These are phyloP conservation scores for Pseudocercospora fijiensis DNA, from an alignment of 2,329 filamentous ascomycete species.

Conservation along the genomic window DNA sequence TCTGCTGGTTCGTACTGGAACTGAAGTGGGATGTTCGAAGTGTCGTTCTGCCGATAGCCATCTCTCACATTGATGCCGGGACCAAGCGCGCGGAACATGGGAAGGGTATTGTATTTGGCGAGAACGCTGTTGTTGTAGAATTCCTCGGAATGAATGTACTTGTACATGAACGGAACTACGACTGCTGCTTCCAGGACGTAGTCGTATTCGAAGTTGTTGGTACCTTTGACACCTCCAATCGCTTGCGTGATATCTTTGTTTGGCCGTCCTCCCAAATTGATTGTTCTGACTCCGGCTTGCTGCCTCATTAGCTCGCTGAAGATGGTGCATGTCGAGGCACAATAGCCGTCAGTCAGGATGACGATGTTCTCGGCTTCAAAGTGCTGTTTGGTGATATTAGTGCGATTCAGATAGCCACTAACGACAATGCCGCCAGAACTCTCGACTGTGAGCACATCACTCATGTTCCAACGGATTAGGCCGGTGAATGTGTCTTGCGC, in stretches of 20 bases:
- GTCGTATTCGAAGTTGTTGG: conserved; percentile 34
- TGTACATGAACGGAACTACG: conserved; percentile 27
- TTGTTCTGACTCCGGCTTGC: conserved; percentile 45
- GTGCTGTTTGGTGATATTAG: conserved; percentile 50
- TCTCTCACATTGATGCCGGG: conserved; percentile 36
- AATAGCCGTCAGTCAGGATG: conserved; percentile 49
- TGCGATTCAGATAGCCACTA: conserved; percentile 51
- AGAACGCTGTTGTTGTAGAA: conserved; percentile 35
- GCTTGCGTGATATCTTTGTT: conserved; percentile 46
- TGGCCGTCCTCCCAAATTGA: conserved; percentile 46
- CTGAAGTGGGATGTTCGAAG: conserved; percentile 48
- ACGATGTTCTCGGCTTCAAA: conserved; percentile 60
- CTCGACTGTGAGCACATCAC: conserved; percentile 43
- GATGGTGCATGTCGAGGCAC: conserved; percentile 49
- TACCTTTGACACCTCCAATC: conserved; percentile 48
- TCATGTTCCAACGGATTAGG: conserved; percentile 55
- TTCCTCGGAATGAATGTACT: conserved; percentile 25
- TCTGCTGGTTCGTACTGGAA: conserved; percentile 51
- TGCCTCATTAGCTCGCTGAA: conserved; percentile 48
- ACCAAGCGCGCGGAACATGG: conserved; percentile 26
- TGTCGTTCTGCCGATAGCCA: conserved; percentile 36
- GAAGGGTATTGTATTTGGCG: conserved; percentile 32
- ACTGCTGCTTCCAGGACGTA: conserved; percentile 27
- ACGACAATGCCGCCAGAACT: conserved; percentile 42
- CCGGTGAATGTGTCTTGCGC: conserved; percentile 57